phyloP scores from a whole-genome alignment of 192 early-diverging fungal genomes.

The Ambispora gerdemannii region DNA sequence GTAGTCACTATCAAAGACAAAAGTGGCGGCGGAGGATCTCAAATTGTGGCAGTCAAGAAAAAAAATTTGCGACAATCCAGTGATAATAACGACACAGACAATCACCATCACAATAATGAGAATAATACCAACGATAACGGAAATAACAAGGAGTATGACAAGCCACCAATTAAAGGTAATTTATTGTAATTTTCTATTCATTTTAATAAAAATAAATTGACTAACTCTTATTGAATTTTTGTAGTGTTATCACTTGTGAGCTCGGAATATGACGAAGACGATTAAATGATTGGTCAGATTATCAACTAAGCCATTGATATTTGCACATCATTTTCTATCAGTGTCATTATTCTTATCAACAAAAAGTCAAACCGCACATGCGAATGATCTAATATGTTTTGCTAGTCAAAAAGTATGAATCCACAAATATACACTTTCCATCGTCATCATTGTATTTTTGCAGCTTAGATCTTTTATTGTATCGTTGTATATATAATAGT shows the following conservation, averaged over 20 bases:
- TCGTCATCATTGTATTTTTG: background rate
- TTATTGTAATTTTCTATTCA: background rate
- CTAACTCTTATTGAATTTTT: no score
- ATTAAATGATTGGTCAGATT: no score
- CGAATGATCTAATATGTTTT: background rate
- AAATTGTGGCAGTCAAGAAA: background rate
- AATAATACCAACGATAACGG: background rate
- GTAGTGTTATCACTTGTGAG: constrained; percentile 23
- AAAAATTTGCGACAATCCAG: background rate
- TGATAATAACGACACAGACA: background rate
- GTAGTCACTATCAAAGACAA: background rate
- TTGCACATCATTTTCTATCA: no score
- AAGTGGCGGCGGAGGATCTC: background rate
- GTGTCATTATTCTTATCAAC: no score
- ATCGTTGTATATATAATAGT: background rate
- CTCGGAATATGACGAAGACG: constrained; percentile 18
- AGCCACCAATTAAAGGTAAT: background rate
- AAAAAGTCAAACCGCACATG: no score
- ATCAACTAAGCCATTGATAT: no score
- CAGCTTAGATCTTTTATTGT: background rate
- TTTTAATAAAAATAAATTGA: no score
- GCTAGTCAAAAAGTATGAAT: background rate
- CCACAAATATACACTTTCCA: background rate
- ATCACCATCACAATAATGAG: background rate
- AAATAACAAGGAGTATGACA: background rate